Evolutionary conservation across 352 stramenopile genomes (phyloP), one percentile per base, ranked within the genome.

Genomic region (Globisporangium spinosum): DNA sequence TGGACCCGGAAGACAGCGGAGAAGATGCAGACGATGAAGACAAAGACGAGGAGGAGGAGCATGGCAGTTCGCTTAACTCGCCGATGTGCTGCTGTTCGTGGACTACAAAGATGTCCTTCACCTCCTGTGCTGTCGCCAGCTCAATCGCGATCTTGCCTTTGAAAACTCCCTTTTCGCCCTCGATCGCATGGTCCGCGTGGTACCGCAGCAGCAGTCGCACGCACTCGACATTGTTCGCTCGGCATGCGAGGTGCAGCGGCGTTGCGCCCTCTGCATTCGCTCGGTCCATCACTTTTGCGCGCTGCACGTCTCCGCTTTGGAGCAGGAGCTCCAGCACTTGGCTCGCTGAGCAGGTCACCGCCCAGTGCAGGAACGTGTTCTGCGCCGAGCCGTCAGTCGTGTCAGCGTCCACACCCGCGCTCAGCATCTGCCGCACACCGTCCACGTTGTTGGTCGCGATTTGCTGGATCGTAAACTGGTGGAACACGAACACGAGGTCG

Each of bases 391-490:
- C 77, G 54, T 94, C 88, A 8, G 70, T 85, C 57, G 89, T 76
- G 17, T 67, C 71, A 1, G 86, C 65, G 13, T 82, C 76, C 34
- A 94, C 71, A 15, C 88, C 88, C 5, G 85, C 80, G 1, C 58
- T 27, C n/a, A 96, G 76, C 68, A 96, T 72, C 47, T 83, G 75
- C 65, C 68, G 66, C 27, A 96, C 83, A 49, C 79, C 79, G 1
- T 70, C 47, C 1, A 85, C 76, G 69, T 87, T 73, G 58, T 94
- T 83, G 20, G 77, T 77, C 23, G 88, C 88, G 35, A 96, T 76
- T 56, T 96, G 80, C 65, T 96, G 88, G 54, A 96, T 86, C n/a
- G 86, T 70, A 69, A 94, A 96, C 72, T 96, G 88, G 64, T 92
- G 84, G 64, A 96, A 96, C 27, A 94, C 86, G 60, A 89, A 78